A percentile compares a stretch with the other conserved stretches of the same genome.
Conservation (phyloP, 1,139 yeast genomes). For the Suhomyces bolitotheri region DNA sequence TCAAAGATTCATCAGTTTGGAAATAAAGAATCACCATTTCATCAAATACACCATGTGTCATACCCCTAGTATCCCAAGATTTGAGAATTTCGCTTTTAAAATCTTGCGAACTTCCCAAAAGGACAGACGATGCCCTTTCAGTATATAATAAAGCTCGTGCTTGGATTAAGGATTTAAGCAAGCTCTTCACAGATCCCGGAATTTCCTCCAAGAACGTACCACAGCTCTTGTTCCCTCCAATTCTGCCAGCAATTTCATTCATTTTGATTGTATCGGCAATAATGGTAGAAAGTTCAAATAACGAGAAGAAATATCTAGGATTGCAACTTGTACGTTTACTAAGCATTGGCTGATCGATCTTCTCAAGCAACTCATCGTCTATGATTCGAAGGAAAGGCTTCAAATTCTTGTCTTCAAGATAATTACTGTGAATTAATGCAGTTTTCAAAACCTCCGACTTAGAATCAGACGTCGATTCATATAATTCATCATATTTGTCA, state of each 20-base stretch:
- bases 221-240: constrained; percentile 37
- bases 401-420: constrained; percentile 3
- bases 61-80: constrained; percentile 29
- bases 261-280: constrained; percentile 59
- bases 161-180: constrained; percentile 43
- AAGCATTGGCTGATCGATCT: constrained; percentile 1
- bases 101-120: constrained; percentile 15
- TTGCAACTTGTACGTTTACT: neutral
- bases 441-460: constrained; percentile 17
- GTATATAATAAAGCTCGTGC: constrained; percentile 26
- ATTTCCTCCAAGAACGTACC: constrained; percentile 35
- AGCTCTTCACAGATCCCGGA: constrained; percentile 34
- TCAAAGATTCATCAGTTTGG: constrained; percentile 47
- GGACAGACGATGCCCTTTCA: constrained; percentile 11
- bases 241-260: constrained; percentile 55
- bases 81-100: constrained; percentile 19
- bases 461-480: constrained; percentile 13
- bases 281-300: constrained; percentile 16
- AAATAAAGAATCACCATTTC: constrained; percentile 43
- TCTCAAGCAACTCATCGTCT: constrained; percentile 9
- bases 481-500: constrained; percentile 14
- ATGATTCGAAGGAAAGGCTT: constrained; percentile 6
- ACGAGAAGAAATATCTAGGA: constrained; percentile 1
- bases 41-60: constrained; percentile 34
- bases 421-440: constrained; percentile 16